Conservation (phyloP, 2,329 filamentous ascomycete genomes). For the Cryphonectria naterciae region DNA sequence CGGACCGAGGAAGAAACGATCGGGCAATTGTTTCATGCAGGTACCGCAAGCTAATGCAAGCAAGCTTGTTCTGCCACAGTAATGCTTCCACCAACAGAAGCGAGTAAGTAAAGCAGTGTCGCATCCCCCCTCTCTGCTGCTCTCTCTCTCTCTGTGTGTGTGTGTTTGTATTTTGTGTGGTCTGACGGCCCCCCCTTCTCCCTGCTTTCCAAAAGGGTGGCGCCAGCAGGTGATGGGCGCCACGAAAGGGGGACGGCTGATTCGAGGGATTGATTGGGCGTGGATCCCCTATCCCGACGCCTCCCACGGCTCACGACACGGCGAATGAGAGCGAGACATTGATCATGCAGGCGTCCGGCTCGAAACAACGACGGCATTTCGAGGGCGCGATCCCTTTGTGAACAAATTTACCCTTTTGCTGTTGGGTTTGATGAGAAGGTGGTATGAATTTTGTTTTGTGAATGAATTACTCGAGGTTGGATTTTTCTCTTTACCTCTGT, state of each 20-base stretch:
- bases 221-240: not conserved
- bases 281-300: not conserved
- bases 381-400: slow-evolving; percentile 5
- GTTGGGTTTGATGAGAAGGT: not conserved
- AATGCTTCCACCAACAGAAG: not conserved
- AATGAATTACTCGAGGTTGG: not conserved
- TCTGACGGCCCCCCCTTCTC: not conserved
- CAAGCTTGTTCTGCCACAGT: not conserved
- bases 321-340: slow-evolving; percentile 15
- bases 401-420: not conserved
- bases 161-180: too few relatives aligned
- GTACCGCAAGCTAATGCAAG: slow-evolving; percentile 11
- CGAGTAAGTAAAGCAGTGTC: not conserved
- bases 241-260: not conserved
- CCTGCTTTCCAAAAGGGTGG: not conserved
- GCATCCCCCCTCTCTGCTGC: too few relatives aligned
- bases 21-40: slow-evolving; percentile 2
- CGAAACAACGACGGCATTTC: slow-evolving; percentile 10
- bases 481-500: not conserved
- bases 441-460: not conserved
- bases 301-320: slow-evolving; percentile 5
- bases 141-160: too few relatives aligned
- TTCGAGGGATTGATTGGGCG: slow-evolving; percentile 6
- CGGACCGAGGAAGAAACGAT: slow-evolving; percentile 5
- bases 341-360: slow-evolving; percentile 12